Conservation (phyloP, 2,329 filamentous ascomycete species). For the Aspergillus sp. region DNA sequence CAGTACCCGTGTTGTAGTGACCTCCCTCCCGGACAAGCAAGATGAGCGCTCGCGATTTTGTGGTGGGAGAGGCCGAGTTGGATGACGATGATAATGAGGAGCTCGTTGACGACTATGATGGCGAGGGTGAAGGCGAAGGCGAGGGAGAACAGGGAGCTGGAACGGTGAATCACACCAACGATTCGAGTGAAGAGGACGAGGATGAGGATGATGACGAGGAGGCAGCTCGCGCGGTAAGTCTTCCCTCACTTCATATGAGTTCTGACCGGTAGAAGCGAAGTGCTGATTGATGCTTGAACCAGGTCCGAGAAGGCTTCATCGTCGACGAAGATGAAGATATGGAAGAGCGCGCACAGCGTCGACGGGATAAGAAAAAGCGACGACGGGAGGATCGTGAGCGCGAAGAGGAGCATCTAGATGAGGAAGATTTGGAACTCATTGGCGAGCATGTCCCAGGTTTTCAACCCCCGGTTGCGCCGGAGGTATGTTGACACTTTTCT, state of each 20-base stretch:
- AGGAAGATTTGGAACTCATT: constrained; percentile 94
- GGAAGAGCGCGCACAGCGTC: constrained; percentile 57
- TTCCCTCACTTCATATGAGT: constrained; percentile 1
- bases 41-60: constrained; percentile 63
- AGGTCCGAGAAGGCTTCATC: constrained; percentile 94
- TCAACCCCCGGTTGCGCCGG: constrained; percentile 60
- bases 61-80: constrained; percentile 80
- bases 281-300: constrained; percentile 10
- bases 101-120: constrained; percentile 67
- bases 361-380: constrained; percentile 70
- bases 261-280: not conserved
- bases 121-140: constrained; percentile 46
- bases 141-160: constrained; percentile 23
- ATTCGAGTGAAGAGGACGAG: constrained; percentile 89
- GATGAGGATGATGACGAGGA: constrained; percentile 91
- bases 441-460: constrained; percentile 72
- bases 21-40: constrained; percentile 20
- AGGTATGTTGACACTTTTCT: constrained; percentile 53
- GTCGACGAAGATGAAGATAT: constrained; percentile 86
- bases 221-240: constrained; percentile 66
- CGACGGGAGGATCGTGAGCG: constrained; percentile 71
- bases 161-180: constrained; percentile 52
- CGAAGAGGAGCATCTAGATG: constrained; percentile 80
- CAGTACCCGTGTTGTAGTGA: not conserved
- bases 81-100: constrained; percentile 82